Base-by-base conservation (phyloP, 1,139 yeast species). In the Sugiyamaella grinbergsii region DNA sequence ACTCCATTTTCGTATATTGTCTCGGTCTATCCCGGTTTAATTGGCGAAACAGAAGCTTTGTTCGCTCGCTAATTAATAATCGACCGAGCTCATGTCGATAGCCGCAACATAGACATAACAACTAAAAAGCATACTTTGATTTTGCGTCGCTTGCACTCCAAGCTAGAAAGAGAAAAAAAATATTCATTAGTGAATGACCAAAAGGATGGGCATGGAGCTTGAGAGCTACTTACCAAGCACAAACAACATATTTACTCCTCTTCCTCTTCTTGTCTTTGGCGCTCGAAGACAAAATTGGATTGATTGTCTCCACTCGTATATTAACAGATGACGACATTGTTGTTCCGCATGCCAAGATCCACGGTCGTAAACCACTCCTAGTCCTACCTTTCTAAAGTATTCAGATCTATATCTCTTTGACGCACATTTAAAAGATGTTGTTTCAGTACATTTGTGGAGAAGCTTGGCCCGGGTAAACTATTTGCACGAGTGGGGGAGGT, bases 141-240 rank as follows among this genome's bases (percentile, higher is more conserved):
- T 43, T 58, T 58, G 16, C 61, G 53, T 10, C 59, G 53, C 39
- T 55, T 55, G 47, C 61, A 58, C 40, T 54, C 58, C 20, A 53
- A 45, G 31, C 58, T 55, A 29, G 6, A 20, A 22, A 16, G 20
- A 38, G n/a, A n/a, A n/a, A n/a, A n/a, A n/a, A n/a, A n/a, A n/a
- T n/a, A n/a, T n/a, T n/a, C n/a, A n/a, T 45, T 42, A 22, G 41
- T 24, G 22, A 11, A 23, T 13, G 20, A 6, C 28, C 18, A 24
- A 36, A 10, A 6, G 16, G 4, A 7, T n/a, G n/a, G n/a, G 8
- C 3, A 13, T 26, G 16, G 6, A n/a, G 18, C 10, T 6, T 8
- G 16, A 2, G 15, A n/a, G 11, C 13, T 16, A 49, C 59, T 43
- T 41, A 54, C 57, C 60, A 58, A 15, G 61, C 61, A 32, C 58